A percentile compares a stretch with the other conserved stretches of the same genome.
These are phyloP conservation scores for Picochlorum sp. DNA, from an alignment of 139 green algal species.

Conservation along the genomic window DNA sequence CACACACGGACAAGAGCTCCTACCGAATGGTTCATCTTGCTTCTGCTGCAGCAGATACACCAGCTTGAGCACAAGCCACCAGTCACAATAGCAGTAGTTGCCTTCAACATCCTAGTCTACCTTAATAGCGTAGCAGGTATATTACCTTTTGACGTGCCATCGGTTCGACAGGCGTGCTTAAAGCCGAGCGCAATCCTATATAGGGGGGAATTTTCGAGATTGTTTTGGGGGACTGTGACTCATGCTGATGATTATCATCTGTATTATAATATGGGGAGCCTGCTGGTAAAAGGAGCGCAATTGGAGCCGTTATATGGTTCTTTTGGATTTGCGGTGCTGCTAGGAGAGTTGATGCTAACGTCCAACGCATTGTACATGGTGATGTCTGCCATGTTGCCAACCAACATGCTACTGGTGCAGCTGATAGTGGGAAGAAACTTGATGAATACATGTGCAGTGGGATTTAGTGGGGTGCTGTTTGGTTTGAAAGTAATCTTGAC, in stretches of 20 bases:
- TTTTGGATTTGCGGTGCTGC: slow-evolving; percentile 31
- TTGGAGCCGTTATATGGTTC: slow-evolving; percentile 50
- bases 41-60: slow-evolving; percentile 36
- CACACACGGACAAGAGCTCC: no score
- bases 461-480: slow-evolving; percentile 68
- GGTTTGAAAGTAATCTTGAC: slow-evolving; percentile 42
- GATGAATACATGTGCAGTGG: slow-evolving; percentile 35
- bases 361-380: slow-evolving; percentile 29
- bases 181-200: slow-evolving; percentile 29
- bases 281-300: slow-evolving; percentile 65
- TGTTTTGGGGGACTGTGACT: slow-evolving; percentile 51
- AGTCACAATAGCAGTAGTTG: slow-evolving; percentile 45
- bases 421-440: slow-evolving; percentile 8
- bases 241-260: slow-evolving; percentile 58
- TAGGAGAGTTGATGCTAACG: slow-evolving; percentile 45
- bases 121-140: slow-evolving; percentile 3
- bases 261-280: slow-evolving; percentile 63
- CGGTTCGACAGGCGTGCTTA: slow-evolving; percentile 18
- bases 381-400: background rate
- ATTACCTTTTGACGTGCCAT: slow-evolving; percentile 15
- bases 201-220: slow-evolving; percentile 31
- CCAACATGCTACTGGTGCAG: background rate
- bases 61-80: slow-evolving; percentile 49
- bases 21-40: no score
- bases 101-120: slow-evolving; percentile 20